phyloP scores from a whole-genome alignment of 768 basidiomycete species.

The Xanthoconium purpureum region DNA sequence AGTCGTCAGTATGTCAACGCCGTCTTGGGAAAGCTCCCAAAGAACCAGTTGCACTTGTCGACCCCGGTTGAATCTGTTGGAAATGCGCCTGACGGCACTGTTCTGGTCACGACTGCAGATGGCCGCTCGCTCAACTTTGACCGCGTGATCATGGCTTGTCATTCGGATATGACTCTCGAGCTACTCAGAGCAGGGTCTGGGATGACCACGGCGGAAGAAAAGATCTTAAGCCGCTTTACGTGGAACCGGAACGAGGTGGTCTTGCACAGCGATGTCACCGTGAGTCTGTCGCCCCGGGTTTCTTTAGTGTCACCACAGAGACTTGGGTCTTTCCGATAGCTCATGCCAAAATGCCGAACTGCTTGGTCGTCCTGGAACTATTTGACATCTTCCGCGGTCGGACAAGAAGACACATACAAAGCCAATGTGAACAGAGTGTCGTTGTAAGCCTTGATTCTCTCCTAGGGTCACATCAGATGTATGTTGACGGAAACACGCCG shows the following conservation, averaged over 20 bases:
- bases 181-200: conserved; percentile 42
- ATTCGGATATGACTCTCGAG: conserved; percentile 59
- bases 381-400: conserved; percentile 47
- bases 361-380: conserved; percentile 86
- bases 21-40: conserved; percentile 54
- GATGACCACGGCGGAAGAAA: conserved; percentile 49
- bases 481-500: neutral
- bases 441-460: conserved; percentile 41
- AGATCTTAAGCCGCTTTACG: conserved; percentile 53
- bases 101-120: conserved; percentile 45
- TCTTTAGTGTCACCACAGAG: neutral
- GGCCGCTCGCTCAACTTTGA: conserved; percentile 53
- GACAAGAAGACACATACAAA: conserved; percentile 35
- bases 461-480: too few relatives aligned
- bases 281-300: conserved; percentile 29
- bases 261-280: conserved; percentile 60
- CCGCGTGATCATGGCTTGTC: conserved; percentile 71
- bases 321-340: conserved; percentile 30
- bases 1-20: conserved; percentile 67
- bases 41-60: conserved; percentile 53
- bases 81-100: conserved; percentile 23
- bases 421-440: conserved; percentile 58
- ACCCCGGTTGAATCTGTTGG: conserved; percentile 51
- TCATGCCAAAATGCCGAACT: conserved; percentile 59
- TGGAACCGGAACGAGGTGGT: conserved; percentile 71